Percentiles rank a stretch among this genome's conserved stretches.
phyloP scores from a whole-genome alignment of 2,329 filamentous ascomycete genomes.

The Fusarium beomiforme region DNA sequence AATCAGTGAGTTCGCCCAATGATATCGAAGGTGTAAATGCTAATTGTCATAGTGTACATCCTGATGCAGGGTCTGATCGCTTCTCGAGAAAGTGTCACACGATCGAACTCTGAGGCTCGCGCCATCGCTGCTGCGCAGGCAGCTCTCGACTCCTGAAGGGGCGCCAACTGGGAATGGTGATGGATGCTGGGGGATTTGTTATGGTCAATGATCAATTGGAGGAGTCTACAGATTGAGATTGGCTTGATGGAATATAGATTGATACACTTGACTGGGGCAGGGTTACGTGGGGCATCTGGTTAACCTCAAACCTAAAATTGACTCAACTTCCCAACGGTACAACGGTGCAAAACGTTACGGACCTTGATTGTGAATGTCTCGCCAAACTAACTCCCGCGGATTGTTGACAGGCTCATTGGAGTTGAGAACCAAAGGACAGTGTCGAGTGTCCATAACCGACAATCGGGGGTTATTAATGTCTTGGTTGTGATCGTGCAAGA shows the following conservation, averaged over 20 bases:
- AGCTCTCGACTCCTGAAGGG: slow-evolving; percentile 33
- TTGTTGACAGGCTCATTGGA: not conserved
- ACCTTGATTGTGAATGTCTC: not conserved
- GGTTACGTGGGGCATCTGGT: not conserved
- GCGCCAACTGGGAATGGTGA: not conserved
- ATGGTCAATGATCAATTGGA: not conserved
- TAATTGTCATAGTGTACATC: slow-evolving; percentile 53
- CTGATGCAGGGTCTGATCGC: slow-evolving; percentile 60
- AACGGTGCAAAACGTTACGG: not conserved
- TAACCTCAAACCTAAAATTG: slow-evolving; percentile 29
- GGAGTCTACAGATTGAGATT: not conserved
- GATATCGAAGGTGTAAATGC: not conserved
- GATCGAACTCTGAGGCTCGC: slow-evolving; percentile 40
- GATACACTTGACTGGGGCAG: not conserved
- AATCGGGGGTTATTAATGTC: not conserved
- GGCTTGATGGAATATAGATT: slow-evolving; percentile 5
- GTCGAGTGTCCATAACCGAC: not conserved
- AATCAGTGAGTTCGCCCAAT: slow-evolving; percentile 52
- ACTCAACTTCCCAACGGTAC: not conserved
- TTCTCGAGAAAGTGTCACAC: slow-evolving; percentile 56
- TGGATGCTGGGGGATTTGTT: not conserved
- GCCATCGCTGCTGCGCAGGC: slow-evolving; percentile 40
- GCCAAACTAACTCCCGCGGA: not conserved
- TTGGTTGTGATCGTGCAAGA: slow-evolving; percentile 2
- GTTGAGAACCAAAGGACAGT: not conserved